Evolutionary conservation across 2,329 filamentous ascomycete species (phyloP).

Genomic region (Stagonosporopsis tanaceti): DNA sequence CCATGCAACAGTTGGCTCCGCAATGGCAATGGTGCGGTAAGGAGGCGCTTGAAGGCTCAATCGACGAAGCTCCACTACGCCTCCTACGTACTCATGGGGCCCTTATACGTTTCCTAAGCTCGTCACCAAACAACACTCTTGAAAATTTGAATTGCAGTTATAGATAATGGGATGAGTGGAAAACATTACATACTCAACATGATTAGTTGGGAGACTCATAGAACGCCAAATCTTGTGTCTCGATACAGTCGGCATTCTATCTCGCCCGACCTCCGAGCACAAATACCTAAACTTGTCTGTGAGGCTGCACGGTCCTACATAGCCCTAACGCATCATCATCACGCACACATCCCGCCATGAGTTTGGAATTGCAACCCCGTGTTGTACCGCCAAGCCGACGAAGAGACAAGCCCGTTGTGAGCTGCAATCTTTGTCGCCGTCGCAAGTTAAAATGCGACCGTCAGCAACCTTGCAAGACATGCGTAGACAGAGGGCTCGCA

Average conservation of each 20-base stretch:
- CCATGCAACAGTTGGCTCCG: neutral
- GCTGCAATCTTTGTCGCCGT: constrained; percentile 29
- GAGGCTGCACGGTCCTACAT: constrained; percentile 3
- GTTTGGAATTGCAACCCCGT: constrained; percentile 24
- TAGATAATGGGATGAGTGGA: neutral
- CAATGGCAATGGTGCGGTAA: neutral
- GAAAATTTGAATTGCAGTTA: neutral
- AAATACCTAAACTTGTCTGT: neutral
- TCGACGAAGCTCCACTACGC: neutral
- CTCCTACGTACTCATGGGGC: neutral
- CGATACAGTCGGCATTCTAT: neutral
- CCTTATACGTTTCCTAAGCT: neutral
- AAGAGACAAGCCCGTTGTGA: constrained; percentile 40
- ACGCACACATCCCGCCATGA: constrained; percentile 23
- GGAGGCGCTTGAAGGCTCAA: neutral
- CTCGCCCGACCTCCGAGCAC: constrained; percentile 7
- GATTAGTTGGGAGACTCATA: neutral
- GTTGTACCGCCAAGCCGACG: constrained; percentile 37
- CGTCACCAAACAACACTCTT: neutral
- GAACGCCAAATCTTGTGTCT: neutral
- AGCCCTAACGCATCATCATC: neutral
- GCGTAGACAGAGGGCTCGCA: constrained; percentile 47
- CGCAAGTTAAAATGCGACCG: constrained; percentile 47
- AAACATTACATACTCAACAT: neutral
- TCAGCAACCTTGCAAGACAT: constrained; percentile 48